Evolutionary conservation across 768 basidiomycete species (phyloP), one percentile per base, ranked within the genome.

Genomic region (Mycena rebaudengoi): DNA sequence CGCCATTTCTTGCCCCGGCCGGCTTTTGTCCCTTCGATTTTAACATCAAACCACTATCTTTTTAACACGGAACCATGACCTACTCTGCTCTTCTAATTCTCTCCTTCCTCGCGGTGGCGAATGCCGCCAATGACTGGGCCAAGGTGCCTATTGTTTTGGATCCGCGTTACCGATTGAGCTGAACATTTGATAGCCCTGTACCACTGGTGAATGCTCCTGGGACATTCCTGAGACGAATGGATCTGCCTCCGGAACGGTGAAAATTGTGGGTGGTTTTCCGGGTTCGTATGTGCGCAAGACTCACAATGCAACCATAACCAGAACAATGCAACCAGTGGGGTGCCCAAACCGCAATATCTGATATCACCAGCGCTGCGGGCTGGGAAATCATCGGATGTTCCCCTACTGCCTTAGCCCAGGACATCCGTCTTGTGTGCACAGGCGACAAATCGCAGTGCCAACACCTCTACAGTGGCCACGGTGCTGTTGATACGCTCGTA

Each of bases 401-500:
- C 39, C 59, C 68, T 1, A 33, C 55, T 28, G 55, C 28, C 20
- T 37, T 67, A 26, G 26, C 57, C 26, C 69, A 70, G 45, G 63
- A 65, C 48, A 70, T 70, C 51, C 63, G 69, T 1, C 60, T 70
- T 25, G 69, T 70, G 1, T 70, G 69, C 43, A 48, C 29, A 25
- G 48, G 30, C 39, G 57, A 35, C 49, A 43, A 20, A 12, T 41
- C 58, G 5, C 51, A 41, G 43, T 68, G 66, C 59, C 33, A 61
- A 23, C 62, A 68, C 26, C 62, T 68, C 12, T 62, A 37, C 29
- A 10, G 28, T 7, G 58, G 58, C 0, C 49, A 58, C 32, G 74
- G 76, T 14, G 76, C 74, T 2, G 75, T 64, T 20, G 70, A 74
- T 53, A 79, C 74, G 7, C 67, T 79, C 25, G 77, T 79, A 20